Evolutionary conservation across 495 filamentous ascomycete genomes (phyloP), one percentile per base, ranked within the genome.

Genomic region (Trypethelium eluteriae): DNA sequence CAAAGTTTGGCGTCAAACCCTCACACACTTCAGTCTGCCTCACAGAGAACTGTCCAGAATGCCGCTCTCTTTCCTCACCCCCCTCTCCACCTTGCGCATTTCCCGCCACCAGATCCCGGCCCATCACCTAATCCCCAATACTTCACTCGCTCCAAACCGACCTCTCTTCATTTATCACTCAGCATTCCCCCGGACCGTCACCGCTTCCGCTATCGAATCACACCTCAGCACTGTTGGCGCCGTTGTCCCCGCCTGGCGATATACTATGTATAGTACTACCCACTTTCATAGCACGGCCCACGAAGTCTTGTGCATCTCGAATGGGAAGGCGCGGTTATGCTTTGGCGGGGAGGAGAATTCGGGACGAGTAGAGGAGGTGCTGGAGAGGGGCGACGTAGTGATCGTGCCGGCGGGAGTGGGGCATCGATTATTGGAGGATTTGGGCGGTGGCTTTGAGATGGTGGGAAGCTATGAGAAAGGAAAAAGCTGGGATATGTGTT

Each of bases 241-340:
- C 64, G 84, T 89, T 18, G 69, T 68, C 2, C 86, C 86, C n/a
- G 81, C 86, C 64, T 89, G 87, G 87, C 76, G 82, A 7, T 87
- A 85, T 74, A 84, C 82, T 9, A 89, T 89, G 87, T 89, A 85
- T 74, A 75, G 69, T 59, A 78, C 77, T 25, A 83, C 83, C 18
- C 87, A 89, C 73, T 91, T 86, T 73, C 88, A 90, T 71, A 82
- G 76, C 57, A 88, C 83, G 1, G 80, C 82, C 2, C 87, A 90
- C 70, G 86, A 90, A 73, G 82, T 89, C 12, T 79, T 92, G 2
- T 83, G 80, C 56, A 79, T 89, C 38, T 79, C 80, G 34, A 74
- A 74, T 12, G 88, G 88, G 0, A 76, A 74, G 12, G 86, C 88
- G 9, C 80, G 74, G 39, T 77, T 91, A 35, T 89, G 86, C 68